Evolutionary conservation across 2,329 filamentous ascomycete species (phyloP), one percentile per base, ranked within the genome.

Genomic region (Aspergillus tubingensis): DNA sequence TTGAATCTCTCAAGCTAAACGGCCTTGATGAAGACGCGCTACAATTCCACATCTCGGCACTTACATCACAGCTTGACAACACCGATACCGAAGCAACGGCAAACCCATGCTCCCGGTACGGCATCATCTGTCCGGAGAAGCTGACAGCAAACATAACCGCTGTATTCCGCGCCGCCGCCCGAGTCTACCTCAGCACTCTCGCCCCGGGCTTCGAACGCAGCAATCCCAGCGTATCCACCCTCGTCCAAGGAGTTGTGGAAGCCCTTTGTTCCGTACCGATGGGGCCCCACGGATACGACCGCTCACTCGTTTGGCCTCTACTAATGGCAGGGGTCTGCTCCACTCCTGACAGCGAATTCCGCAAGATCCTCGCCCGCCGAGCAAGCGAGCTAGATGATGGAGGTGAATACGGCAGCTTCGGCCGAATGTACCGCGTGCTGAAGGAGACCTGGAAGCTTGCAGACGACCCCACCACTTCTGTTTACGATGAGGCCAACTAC

Each of bases 101-200:
- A 23, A 64, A 86, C 63, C 81, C 84, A 66, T 83, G 80, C 70
- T 81, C 81, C 2, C 8, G 62, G 0, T 90, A 88, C 61, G 91
- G 91, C 61, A 87, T 87, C 50, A 85, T 97, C 66, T 88, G 88
- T 57, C 90, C 93, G 3, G 90, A 90, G 73, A 90, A 95, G 77
- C 85, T 97, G 65, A 89, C 88, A 72, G 87, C 85, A 76, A 96
- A 95, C 82, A 91, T 97, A 77, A 96, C 92, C 0, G 85, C 89
- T 47, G 87, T 95, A 49, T 98, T 96, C 86, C 91, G 93, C 70
- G 81, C 96, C 57, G 93, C 93, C 2, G 92, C 93, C 2, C 90
- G 93, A 72, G 92, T 98, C 79, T 96, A 97, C 78, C 87, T 98
- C 17, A 96, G 92, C 86, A 92, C 91, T 72, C 83, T 98, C 39